A percentile compares a stretch with the other conserved stretches of the same genome.
Evolutionary conservation across 352 stramenopile species (phyloP).

Genomic region (Phytophthora sansomeana): DNA sequence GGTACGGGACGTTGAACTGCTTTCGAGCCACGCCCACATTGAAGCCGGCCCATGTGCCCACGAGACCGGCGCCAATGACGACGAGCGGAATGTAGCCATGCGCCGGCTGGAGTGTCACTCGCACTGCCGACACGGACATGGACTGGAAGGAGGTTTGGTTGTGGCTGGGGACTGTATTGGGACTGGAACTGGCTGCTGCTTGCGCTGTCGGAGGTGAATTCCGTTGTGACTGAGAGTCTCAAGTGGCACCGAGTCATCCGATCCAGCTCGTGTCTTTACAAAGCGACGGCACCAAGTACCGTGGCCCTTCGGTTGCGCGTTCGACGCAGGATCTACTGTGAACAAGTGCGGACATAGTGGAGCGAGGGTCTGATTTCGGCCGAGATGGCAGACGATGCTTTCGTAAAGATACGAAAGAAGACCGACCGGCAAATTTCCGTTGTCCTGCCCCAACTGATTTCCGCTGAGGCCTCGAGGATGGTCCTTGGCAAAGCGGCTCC

Average conservation of each 20-base stretch:
- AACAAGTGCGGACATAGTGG: conserved; percentile 11
- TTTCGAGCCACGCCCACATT: conserved; percentile 72
- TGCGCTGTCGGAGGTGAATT: conserved; percentile 36
- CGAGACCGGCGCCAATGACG: conserved; percentile 61
- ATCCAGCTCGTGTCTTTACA: conserved; percentile 25
- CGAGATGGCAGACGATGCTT: neutral
- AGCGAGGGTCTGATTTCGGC: neutral
- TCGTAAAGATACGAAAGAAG: conserved; percentile 6
- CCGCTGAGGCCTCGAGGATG: neutral
- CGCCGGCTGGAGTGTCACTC: conserved; percentile 59
- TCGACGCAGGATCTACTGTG: neutral
- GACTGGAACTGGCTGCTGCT: conserved; percentile 11
- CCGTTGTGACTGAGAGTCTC: conserved; percentile 24
- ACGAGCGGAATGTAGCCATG: conserved; percentile 74
- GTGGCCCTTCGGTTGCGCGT: neutral
- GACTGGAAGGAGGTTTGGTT: conserved; percentile 2
- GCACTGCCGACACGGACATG: conserved; percentile 56
- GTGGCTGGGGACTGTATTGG: neutral
- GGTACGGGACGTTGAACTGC: conserved; percentile 68
- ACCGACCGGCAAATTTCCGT: neutral
- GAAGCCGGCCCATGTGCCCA: conserved; percentile 62
- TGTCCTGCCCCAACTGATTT: conserved; percentile 15
- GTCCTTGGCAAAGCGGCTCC: conserved; percentile 13
- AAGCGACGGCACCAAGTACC: conserved; percentile 20
- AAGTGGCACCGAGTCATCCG: conserved; percentile 17